These are phyloP conservation scores for Myrmaecium sp. DNA, from an alignment of 2,329 filamentous ascomycete species.

Conservation along the genomic window DNA sequence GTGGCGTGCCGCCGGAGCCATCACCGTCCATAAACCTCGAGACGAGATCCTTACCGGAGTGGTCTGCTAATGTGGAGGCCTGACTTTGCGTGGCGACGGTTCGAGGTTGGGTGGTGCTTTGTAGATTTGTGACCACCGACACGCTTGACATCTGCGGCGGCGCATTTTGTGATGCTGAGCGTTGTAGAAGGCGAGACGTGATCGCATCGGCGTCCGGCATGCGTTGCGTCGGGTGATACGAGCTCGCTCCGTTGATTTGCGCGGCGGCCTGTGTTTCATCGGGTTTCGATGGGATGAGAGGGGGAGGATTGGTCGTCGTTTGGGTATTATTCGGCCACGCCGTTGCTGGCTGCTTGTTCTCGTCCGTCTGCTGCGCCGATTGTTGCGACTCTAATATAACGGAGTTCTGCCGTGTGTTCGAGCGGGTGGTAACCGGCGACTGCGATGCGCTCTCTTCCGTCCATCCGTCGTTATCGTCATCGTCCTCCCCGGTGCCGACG, in stretches of 20 bases:
- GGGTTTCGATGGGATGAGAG: background rate
- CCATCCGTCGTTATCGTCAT: conserved; percentile 19
- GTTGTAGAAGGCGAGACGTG: conserved; percentile 49
- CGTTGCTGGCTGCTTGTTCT: conserved; percentile 1
- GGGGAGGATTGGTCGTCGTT: background rate
- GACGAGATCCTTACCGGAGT: conserved; percentile 23
- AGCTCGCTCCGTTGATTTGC: conserved; percentile 14
- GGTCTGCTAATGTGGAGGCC: conserved; percentile 22
- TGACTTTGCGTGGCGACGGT: too few relatives aligned
- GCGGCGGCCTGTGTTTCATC: background rate
- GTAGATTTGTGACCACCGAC: too few relatives aligned
- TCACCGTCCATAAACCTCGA: conserved; percentile 28
- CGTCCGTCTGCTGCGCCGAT: conserved; percentile 5
- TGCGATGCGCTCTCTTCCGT: conserved; percentile 25
- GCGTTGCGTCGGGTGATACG: conserved; percentile 17
- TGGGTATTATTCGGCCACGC: background rate
- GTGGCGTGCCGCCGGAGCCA: conserved; percentile 23
- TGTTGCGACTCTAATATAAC: conserved; percentile 16
- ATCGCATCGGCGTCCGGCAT: conserved; percentile 44
- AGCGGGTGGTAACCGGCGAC: conserved; percentile 23
- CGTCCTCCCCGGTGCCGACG: conserved; percentile 15
- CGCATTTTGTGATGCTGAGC: conserved; percentile 43
- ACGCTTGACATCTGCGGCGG: conserved; percentile 50
- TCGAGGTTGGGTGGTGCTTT: too few relatives aligned
- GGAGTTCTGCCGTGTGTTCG: conserved; percentile 24